These are phyloP conservation scores for Russula earlei DNA, from an alignment of 768 basidiomycete species.

Conservation along the genomic window DNA sequence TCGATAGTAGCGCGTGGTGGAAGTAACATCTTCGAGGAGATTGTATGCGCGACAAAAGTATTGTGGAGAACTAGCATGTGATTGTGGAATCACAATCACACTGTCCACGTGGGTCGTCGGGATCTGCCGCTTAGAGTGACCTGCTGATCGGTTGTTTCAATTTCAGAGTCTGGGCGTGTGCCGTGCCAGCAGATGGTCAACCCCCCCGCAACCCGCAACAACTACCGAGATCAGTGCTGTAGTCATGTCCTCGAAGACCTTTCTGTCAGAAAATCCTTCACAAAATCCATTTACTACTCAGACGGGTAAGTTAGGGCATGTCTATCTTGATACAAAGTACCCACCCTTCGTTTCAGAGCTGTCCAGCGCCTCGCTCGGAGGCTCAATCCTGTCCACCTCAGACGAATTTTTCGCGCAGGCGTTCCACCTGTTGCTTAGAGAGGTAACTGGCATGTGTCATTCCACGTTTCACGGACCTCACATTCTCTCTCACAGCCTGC, in stretches of 20 bases:
- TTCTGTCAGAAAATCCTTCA: background rate
- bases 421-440: constrained; percentile 69
- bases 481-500: constrained; percentile 51
- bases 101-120: too few species aligned
- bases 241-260: background rate
- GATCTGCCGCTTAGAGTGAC: too few species aligned
- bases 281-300: constrained; percentile 34
- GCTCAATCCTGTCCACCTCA: constrained; percentile 61
- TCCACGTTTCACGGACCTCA: background rate
- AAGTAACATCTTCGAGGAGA: background rate
- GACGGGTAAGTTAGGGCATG: constrained; percentile 37
- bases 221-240: background rate
- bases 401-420: constrained; percentile 97
- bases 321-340: background rate
- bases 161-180: background rate
- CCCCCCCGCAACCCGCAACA: background rate
- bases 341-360: constrained; percentile 49
- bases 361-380: constrained; percentile 79
- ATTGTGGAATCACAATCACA: too few species aligned
- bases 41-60: background rate
- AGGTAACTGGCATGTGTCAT: constrained; percentile 35
- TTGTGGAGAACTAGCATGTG: too few species aligned
- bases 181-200: background rate
- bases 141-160: background rate
- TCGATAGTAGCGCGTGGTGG: background rate